phyloP scores from a whole-genome alignment of 1,284 basidiomycete genomes.

The Ustilago xerochloae region DNA sequence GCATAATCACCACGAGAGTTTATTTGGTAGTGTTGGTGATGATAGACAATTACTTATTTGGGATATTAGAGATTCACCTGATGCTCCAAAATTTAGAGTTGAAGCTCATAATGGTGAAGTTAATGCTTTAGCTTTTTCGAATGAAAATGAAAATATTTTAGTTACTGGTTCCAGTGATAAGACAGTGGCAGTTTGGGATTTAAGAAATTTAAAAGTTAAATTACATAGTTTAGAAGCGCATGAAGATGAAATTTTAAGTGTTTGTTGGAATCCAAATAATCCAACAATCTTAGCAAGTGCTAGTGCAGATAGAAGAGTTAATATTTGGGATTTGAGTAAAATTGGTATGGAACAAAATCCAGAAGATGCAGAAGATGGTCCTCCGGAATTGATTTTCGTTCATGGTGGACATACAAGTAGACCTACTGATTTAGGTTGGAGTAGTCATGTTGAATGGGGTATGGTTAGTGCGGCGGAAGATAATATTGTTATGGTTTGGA shows the following conservation, averaged over 20 bases:
- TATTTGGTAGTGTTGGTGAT: constrained; percentile 97
- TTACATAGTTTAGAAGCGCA: constrained; percentile 93
- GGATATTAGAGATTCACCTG: constrained; percentile 80
- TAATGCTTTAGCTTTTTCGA: constrained; percentile 89
- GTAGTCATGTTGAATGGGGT: constrained; percentile 63
- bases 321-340: constrained; percentile 92
- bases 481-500: constrained; percentile 66
- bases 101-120: constrained; percentile 88
- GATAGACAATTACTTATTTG: constrained; percentile 94
- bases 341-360: constrained; percentile 97
- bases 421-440: constrained; percentile 65
- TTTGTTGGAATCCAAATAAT: constrained; percentile 94
- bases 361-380: constrained; percentile 95
- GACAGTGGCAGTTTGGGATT: constrained; percentile 90
- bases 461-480: constrained; percentile 65
- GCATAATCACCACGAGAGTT: constrained; percentile 84
- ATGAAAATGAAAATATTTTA: constrained; percentile 82
- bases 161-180: constrained; percentile 95
- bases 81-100: constrained; percentile 78
- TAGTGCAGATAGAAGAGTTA: constrained; percentile 89
- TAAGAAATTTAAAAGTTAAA: constrained; percentile 78
- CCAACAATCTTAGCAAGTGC: constrained; percentile 71
- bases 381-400: constrained; percentile 73
- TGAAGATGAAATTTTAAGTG: constrained; percentile 91
- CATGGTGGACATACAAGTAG: constrained; percentile 66